Conservation (phyloP, 2,329 filamentous ascomycete species). For the Elsinoe australis region DNA sequence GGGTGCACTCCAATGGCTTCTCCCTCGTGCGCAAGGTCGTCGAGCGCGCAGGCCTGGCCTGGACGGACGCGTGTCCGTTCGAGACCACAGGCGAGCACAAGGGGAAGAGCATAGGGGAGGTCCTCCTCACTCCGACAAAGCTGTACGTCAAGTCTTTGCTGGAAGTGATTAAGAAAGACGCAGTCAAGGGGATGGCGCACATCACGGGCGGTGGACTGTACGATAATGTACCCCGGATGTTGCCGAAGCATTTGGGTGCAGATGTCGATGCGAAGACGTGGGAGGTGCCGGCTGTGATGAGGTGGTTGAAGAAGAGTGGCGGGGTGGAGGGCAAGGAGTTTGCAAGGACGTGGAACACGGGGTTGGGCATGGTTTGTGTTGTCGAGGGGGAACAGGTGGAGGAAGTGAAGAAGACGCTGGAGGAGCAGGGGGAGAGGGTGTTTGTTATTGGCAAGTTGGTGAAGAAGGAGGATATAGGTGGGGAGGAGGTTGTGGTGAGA, state of each 20-base stretch:
- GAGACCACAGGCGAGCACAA: constrained; percentile 64
- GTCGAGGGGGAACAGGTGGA: constrained; percentile 59
- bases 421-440: constrained; percentile 65
- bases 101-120: constrained; percentile 58
- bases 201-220: constrained; percentile 91
- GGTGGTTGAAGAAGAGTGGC: constrained; percentile 71
- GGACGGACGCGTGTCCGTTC: constrained; percentile 44
- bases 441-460: constrained; percentile 67
- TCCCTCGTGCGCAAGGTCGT: constrained; percentile 91
- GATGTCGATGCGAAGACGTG: constrained; percentile 72
- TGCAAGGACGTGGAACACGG: constrained; percentile 88
- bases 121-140: constrained; percentile 77
- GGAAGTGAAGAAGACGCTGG: constrained; percentile 53
- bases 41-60: constrained; percentile 63
- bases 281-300: constrained; percentile 70
- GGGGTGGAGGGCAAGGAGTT: constrained; percentile 72
- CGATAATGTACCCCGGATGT: constrained; percentile 92
- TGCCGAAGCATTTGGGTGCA: constrained; percentile 69
- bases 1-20: constrained; percentile 94
- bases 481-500: constrained; percentile 54
- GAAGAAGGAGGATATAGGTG: constrained; percentile 37
- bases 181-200: constrained; percentile 89
- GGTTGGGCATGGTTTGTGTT: constrained; percentile 87
- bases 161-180: constrained; percentile 50
- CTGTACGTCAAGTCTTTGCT: constrained; percentile 78